Evolutionary conservation across 768 basidiomycete species (phyloP).

Genomic region (Crepidotus variabilis): DNA sequence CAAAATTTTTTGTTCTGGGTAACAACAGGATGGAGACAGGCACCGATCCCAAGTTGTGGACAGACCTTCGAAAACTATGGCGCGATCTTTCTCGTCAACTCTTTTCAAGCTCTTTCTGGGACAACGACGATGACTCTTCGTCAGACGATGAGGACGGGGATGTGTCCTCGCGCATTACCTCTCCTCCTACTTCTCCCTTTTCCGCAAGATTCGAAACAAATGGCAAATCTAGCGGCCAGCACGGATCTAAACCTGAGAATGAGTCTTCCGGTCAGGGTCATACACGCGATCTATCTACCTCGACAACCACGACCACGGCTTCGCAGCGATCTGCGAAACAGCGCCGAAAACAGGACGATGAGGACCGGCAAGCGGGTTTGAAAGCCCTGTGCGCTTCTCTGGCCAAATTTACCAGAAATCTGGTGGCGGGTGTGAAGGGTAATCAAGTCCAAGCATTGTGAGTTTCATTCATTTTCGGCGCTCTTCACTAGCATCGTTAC

Average conservation of each 20-base stretch:
- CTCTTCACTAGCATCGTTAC: neutral
- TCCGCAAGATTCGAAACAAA: neutral
- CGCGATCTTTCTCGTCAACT: constrained; percentile 41
- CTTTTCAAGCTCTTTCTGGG: constrained; percentile 41
- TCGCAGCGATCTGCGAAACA: neutral
- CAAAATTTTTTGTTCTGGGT: neutral
- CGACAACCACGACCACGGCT: neutral
- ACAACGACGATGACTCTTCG: constrained; percentile 32
- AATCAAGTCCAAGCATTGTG: constrained; percentile 77
- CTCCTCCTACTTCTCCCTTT: neutral
- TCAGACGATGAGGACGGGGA: constrained; percentile 33
- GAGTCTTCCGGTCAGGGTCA: neutral
- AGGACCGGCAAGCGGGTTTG: constrained; percentile 11
- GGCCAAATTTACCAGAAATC: constrained; percentile 79
- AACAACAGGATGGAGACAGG: constrained; percentile 29
- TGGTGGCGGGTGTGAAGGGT: constrained; percentile 68
- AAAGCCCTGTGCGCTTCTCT: constrained; percentile 44
- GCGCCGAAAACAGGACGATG: neutral
- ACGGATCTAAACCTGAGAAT: constrained; percentile 2
- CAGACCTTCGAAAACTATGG: constrained; percentile 55
- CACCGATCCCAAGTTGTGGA: constrained; percentile 49
- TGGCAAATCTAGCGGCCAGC: neutral
- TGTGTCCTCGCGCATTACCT: neutral
- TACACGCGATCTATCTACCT: neutral
- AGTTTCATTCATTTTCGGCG: constrained; percentile 24